These are phyloP conservation scores for Trypethelium eluteriae DNA, from an alignment of 495 filamentous ascomycete genomes.

Conservation along the genomic window DNA sequence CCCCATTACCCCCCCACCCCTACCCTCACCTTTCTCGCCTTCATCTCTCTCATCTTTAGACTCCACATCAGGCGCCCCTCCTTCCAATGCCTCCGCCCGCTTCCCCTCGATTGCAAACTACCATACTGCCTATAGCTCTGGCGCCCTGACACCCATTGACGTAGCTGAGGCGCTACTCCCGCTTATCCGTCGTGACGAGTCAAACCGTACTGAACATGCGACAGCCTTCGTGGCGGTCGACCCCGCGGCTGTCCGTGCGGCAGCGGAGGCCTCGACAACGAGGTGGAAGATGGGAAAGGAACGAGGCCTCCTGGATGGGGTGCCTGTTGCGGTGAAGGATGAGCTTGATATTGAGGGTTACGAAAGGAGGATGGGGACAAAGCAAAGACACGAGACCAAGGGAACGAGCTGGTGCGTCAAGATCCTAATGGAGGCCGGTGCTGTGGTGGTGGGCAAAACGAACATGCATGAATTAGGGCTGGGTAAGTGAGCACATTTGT, in stretches of 20 bases:
- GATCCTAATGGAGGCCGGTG: conserved; percentile 70
- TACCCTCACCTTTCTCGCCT: not conserved
- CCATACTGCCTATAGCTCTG: conserved; percentile 60
- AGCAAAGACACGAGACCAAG: conserved; percentile 40
- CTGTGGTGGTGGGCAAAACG: conserved; percentile 73
- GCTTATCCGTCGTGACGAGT: conserved; percentile 53
- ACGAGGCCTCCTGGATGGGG: conserved; percentile 66
- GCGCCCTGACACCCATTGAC: conserved; percentile 58
- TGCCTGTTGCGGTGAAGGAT: conserved; percentile 83
- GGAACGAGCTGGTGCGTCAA: conserved; percentile 66
- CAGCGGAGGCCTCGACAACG: conserved; percentile 62
- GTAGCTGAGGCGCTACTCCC: conserved; percentile 65
- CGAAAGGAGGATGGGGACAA: conserved; percentile 54
- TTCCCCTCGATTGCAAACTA: conserved; percentile 70
- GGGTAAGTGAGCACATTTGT: conserved; percentile 37
- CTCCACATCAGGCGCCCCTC: conserved; percentile 29
- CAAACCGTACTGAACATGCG: conserved; percentile 50
- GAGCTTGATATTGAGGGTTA: conserved; percentile 73
- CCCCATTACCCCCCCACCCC: not conserved
- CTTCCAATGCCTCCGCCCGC: conserved; percentile 22
- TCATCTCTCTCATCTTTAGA: conserved; percentile 27
- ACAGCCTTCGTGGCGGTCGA: conserved; percentile 60
- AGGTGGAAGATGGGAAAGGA: conserved; percentile 59
- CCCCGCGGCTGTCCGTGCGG: conserved; percentile 52
- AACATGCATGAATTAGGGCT: conserved; percentile 90